Base-by-base conservation (phyloP, 2,329 filamentous ascomycete genomes). In the Alternaria postmessia region DNA sequence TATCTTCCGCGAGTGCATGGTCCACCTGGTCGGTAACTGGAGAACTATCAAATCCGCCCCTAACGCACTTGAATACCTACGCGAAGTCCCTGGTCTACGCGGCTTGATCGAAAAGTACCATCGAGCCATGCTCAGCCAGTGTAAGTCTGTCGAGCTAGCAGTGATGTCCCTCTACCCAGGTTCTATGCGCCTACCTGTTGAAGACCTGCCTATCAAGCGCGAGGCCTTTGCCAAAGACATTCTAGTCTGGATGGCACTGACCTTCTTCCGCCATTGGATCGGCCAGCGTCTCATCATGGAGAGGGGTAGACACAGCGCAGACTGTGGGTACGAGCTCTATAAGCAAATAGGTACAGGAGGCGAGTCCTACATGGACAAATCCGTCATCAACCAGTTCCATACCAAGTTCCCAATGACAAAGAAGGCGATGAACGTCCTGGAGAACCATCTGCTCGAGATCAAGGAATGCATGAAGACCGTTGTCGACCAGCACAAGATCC, bases 181-280 rank as follows among this genome's bases (percentile, higher is more conserved):
- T 22, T 60, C 68, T 8, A 72, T 75, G 36, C 65, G 72, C 18
- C 63, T 65, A 1, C 68, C 69, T 7, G 66, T 64, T 11, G 62
- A 76, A 4, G 67, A 70, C 16, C 61, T 70, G 1, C 72, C 81
- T 11, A 75, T 78, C 53, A 77, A 75, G 53, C 80, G 82, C 34
- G 78, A 80, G 44, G 74, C 75, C 16, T 85, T 84, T 62, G 72
- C 76, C 20, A 81, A 78, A 58, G 81, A 85, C 60, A 82, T 86
- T 59, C 78, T 84, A 60, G 76, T 81, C 63, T 86, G 84, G 84
- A 82, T 85, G 72, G 80, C 79, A 4, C 72, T 85, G 7, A 69
- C 66, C 7, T 79, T 83, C 51, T 81, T 83, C 68, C 80, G 81
- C 1, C 81, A 85, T 67, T 85, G 81, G 79, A 67, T 84, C 32